These are phyloP conservation scores for Metschnikowia shivogae DNA, from an alignment of 805 yeast genomes.

Conservation along the genomic window DNA sequence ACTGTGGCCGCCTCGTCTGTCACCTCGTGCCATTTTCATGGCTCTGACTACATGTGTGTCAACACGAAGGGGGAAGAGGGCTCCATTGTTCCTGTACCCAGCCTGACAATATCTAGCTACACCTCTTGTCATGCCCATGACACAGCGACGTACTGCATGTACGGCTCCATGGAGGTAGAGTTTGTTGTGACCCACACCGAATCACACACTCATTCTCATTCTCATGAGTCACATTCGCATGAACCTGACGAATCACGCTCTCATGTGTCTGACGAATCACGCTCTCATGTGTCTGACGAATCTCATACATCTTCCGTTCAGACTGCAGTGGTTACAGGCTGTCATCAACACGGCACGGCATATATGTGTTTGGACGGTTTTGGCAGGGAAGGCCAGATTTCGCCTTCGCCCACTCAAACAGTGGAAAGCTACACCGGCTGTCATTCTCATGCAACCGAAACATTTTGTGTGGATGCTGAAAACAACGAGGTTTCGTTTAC, in stretches of 20 bases:
- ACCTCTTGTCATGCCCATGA: constrained; percentile 6
- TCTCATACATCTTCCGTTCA: background rate
- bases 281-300: background rate
- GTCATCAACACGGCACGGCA: constrained; percentile 5
- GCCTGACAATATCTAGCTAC: background rate
- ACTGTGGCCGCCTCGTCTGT: constrained; percentile 1
- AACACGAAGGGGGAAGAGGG: constrained; percentile 7
- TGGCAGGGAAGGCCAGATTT: constrained; percentile 3
- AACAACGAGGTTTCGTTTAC: constrained; percentile 2
- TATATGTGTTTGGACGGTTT: constrained; percentile 3
- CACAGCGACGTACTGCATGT: background rate
- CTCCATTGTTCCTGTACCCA: constrained; percentile 2
- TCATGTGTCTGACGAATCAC: background rate
- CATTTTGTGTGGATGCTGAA: constrained; percentile 4
- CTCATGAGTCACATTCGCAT: background rate
- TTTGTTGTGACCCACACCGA: background rate
- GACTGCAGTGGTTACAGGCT: constrained; percentile 1
- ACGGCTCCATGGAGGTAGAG: constrained; percentile 3
- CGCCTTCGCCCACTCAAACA: constrained; percentile 2
- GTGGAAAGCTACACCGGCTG: constrained; percentile 2
- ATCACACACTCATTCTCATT: background rate
- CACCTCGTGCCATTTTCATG: constrained; percentile 6
- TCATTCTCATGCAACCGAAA: constrained; percentile 5
- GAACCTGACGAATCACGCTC: background rate
- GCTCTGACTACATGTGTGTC: background rate